Base-by-base conservation (phyloP, 306 rosid genomes). In the Hippophae tibetana region DNA sequence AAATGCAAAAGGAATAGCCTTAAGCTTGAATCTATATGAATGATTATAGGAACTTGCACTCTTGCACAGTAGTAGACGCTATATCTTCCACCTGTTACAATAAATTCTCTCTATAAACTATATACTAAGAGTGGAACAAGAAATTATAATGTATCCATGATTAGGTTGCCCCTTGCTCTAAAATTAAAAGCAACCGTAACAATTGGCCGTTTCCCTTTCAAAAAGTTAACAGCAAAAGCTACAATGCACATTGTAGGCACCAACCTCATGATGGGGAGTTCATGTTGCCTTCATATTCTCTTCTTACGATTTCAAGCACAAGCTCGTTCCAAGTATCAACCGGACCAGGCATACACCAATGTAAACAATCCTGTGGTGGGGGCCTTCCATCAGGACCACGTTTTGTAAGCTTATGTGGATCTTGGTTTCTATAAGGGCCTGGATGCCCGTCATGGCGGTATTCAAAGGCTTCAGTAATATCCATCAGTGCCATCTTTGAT, bases 271-370 rank as follows among this genome's bases (percentile, higher is more conserved):
- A 73, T 9, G 81, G 64, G 52, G 41, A 56, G 49, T 10, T 61
- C 58, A 43, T 53, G 57, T 70, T 65, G 14, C 75, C 79, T 58
- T 80, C 86, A 43, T 66, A 77, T 58, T 83, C 99, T 74, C 89
- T 80, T 74, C 79, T 74, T 18, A 84, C 52, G 69, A 80, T 65
- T 69, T 92, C 96, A 51, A 83, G 62, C 63, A 92, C 86, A 61
- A 92, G 77, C 66, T 92, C 99, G 55, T 92, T 88, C 99, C 99
- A 92, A 41, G 90, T 85, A 80, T 92, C 99, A 8, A 92, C 90
- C 5, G 99, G 96, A 38, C 99, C 99, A 7, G 99, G 99, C 99
- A 92, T 85, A 79, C 99, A 92, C 99, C 99, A 92, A 52, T 92
- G 99, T 70, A 88, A 84, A 90, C 99, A 92, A 79, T 92, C 99